A percentile compares a stretch with the other conserved stretches of the same genome.
phyloP scores from a whole-genome alignment of 495 filamentous ascomycete genomes.

The Letharia lupina region DNA sequence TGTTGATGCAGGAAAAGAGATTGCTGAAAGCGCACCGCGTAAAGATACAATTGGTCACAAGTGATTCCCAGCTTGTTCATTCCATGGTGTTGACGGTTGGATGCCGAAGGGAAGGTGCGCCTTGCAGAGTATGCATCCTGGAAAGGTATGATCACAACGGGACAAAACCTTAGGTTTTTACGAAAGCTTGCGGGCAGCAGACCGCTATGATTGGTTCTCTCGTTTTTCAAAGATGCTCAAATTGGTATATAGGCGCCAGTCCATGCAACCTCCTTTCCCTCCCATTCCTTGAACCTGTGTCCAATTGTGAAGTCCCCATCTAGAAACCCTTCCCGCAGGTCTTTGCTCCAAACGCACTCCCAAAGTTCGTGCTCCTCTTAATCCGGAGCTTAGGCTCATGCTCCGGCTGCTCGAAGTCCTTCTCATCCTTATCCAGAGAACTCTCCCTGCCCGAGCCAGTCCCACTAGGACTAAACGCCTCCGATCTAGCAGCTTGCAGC shows the following conservation, averaged over 20 bases:
- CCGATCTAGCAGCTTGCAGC: conserved; percentile 15
- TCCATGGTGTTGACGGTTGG: no score
- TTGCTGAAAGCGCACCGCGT: no score
- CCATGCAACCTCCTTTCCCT: not conserved
- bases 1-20: no score
- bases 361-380: conserved; percentile 28
- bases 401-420: conserved; percentile 21
- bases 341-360: conserved; percentile 20
- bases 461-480: not conserved
- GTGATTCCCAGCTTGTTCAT: no score
- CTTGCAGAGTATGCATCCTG: no score
- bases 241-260: not conserved
- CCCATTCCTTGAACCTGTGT: not conserved
- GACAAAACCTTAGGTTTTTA: no score
- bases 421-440: conserved; percentile 15
- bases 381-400: conserved; percentile 19
- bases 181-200: no score
- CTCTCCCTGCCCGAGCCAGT: conserved; percentile 18
- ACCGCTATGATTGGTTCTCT: no score
- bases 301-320: not conserved
- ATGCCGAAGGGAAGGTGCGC: no score
- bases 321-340: conserved; percentile 10
- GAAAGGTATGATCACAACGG: no score
- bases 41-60: no score
- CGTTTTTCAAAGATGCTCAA: not conserved